phyloP scores from a whole-genome alignment of 1,284 basidiomycete species.

The Microbotryum saponariae region DNA sequence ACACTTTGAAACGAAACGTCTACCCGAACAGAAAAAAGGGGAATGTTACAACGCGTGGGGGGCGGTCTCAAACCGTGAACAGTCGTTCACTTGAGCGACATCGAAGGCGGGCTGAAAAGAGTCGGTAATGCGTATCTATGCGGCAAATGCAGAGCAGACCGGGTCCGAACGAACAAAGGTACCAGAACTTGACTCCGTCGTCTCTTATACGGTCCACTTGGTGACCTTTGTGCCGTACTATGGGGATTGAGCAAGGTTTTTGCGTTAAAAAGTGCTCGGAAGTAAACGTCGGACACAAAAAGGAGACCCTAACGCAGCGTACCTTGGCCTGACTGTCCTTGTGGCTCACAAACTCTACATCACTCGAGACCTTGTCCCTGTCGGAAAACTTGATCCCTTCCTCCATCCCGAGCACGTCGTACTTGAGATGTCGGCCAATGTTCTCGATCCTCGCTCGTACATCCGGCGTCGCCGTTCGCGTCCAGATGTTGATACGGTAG shows the following conservation, averaged over 20 bases:
- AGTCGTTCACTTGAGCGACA: too few relatives aligned
- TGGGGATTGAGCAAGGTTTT: background rate
- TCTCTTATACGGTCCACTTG: constrained; percentile 17
- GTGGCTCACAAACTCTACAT: constrained; percentile 90
- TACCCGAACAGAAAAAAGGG: too few relatives aligned
- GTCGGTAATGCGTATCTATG: too few relatives aligned
- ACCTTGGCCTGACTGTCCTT: constrained; percentile 92
- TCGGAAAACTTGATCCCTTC: constrained; percentile 47
- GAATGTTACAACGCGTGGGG: too few relatives aligned
- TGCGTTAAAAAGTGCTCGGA: background rate
- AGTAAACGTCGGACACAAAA: background rate
- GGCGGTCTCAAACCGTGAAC: too few relatives aligned
- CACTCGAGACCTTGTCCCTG: constrained; percentile 60
- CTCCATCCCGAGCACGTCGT: constrained; percentile 63
- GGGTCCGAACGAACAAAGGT: too few relatives aligned
- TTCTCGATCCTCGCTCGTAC: constrained; percentile 63
- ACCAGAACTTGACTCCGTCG: background rate
- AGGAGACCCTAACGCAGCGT: background rate
- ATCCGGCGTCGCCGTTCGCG: constrained; percentile 48
- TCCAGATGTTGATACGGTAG: constrained; percentile 96
- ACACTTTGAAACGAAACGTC: too few relatives aligned
- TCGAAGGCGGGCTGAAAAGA: too few relatives aligned
- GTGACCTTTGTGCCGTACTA: constrained; percentile 21
- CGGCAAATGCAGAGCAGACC: too few relatives aligned
- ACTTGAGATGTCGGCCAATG: constrained; percentile 82